Evolutionary conservation across 192 early-diverging fungal species (phyloP), one percentile per base, ranked within the genome.

Genomic region (Umbelopsis isabellina): DNA sequence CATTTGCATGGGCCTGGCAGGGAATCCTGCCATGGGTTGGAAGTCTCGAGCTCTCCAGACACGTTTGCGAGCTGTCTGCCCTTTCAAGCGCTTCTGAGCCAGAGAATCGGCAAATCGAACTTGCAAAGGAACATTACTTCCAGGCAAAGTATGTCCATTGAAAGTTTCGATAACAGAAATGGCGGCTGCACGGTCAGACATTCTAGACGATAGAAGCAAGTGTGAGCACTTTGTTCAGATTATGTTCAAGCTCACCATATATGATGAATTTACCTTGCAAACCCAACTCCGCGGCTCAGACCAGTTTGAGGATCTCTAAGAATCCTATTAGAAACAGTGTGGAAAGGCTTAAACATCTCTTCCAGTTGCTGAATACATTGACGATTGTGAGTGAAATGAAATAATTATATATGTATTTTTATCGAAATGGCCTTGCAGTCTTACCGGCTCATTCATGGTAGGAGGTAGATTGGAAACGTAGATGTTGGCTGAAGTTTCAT

Each of bases 401-500:
- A n/a, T n/a, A n/a, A n/a, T n/a, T n/a, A n/a, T n/a, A n/a, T n/a
- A n/a, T n/a, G n/a, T n/a, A n/a, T n/a, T n/a, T n/a, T n/a, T n/a
- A n/a, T n/a, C n/a, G n/a, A n/a, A n/a, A n/a, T n/a, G n/a, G n/a
- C n/a, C n/a, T n/a, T n/a, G n/a, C n/a, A n/a, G 25, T 21, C 35
- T 70, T 70, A 91, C 88, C 35, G 87, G 83, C 73, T 96, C 94
- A 64, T 85, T 89, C 76, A 92, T 87, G 11, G 88, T 84, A 1
- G 89, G 50, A 25, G 94, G 91, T 64, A 96, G 65, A 68, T 96
- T 96, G 37, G 93, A 93, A 18, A 96, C 79, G 69, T 96, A 96
- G 44, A 96, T 85, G 68, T 96, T 93, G 74, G 89, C 89, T 20
- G 92, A 92, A 25, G 69, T 87, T 45, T 84, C 83, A 67, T 89